A percentile compares a stretch with the other conserved stretches of the same genome.
Conservation (phyloP, 306 rosid genomes). For the Cicer judaicum region DNA sequence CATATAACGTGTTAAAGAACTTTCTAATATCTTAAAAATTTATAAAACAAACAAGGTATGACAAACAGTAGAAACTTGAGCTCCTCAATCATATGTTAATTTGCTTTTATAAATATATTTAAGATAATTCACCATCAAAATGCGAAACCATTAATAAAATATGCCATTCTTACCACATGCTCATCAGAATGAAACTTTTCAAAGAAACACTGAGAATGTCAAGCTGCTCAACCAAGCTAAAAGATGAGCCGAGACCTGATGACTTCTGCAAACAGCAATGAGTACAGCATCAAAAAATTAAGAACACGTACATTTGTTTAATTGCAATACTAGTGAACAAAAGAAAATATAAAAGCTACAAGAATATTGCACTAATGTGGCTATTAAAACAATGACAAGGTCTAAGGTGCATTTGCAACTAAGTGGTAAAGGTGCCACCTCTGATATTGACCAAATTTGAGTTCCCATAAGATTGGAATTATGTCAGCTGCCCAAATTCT, state of each 20-base stretch:
- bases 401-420: conserved; percentile 4
- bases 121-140: background rate
- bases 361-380: conserved; percentile 3
- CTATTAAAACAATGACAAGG: conserved; percentile 11
- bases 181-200: conserved; percentile 34
- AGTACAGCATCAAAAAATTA: conserved; percentile 1
- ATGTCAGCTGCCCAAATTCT: background rate
- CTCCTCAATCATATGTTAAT: background rate
- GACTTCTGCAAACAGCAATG: conserved; percentile 37
- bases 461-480: background rate
- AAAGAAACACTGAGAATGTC: conserved; percentile 17
- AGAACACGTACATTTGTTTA: conserved; percentile 16
- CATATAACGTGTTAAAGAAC: no score
- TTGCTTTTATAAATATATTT: background rate
- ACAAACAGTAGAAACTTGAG: background rate
- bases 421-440: conserved; percentile 13
- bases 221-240: conserved; percentile 39
- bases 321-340: background rate
- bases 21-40: no score
- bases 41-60: background rate
- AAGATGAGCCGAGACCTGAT: conserved; percentile 38
- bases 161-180: conserved; percentile 35
- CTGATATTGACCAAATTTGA: conserved; percentile 14
- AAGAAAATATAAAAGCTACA: background rate
- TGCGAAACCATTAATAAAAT: background rate